These are phyloP conservation scores for Myriosclerotinia curreyana DNA, from an alignment of 2,329 filamentous ascomycete species.

Conservation along the genomic window DNA sequence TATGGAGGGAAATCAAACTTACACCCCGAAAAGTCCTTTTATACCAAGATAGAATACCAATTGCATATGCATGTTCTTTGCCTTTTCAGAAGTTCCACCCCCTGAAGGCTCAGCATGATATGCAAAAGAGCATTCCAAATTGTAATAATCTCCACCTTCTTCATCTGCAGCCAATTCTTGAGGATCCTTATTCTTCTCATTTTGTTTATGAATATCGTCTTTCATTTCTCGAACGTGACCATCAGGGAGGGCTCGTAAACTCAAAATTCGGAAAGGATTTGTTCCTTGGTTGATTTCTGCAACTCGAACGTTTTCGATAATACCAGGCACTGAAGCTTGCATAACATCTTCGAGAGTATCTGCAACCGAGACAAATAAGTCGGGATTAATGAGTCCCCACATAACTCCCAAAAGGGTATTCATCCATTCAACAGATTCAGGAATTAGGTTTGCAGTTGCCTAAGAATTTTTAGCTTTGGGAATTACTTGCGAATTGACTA, in stretches of 20 bases:
- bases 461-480: constrained; percentile 3
- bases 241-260: constrained; percentile 81
- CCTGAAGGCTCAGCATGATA: constrained; percentile 82
- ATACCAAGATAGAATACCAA: constrained; percentile 85
- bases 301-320: constrained; percentile 93
- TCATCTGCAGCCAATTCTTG: constrained; percentile 86
- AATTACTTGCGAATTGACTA: no score
- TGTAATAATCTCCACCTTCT: constrained; percentile 89
- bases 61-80: constrained; percentile 96
- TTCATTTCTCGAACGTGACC: constrained; percentile 78
- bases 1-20: neutral
- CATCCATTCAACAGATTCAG: constrained; percentile 94
- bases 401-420: constrained; percentile 81
- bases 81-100: constrained; percentile 70
- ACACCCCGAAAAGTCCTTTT: constrained; percentile 38
- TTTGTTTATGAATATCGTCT: constrained; percentile 72
- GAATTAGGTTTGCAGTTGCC: constrained; percentile 82
- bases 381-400: constrained; percentile 91
- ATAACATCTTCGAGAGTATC: constrained; percentile 95
- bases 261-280: constrained; percentile 86
- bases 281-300: constrained; percentile 92
- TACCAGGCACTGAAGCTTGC: constrained; percentile 86
- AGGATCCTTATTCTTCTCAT: constrained; percentile 77
- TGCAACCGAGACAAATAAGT: constrained; percentile 88
- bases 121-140: constrained; percentile 83